Percentiles rank a stretch among this genome's conserved stretches.
Evolutionary conservation across 495 filamentous ascomycete genomes (phyloP).

Genomic region (Xylaria grammica): DNA sequence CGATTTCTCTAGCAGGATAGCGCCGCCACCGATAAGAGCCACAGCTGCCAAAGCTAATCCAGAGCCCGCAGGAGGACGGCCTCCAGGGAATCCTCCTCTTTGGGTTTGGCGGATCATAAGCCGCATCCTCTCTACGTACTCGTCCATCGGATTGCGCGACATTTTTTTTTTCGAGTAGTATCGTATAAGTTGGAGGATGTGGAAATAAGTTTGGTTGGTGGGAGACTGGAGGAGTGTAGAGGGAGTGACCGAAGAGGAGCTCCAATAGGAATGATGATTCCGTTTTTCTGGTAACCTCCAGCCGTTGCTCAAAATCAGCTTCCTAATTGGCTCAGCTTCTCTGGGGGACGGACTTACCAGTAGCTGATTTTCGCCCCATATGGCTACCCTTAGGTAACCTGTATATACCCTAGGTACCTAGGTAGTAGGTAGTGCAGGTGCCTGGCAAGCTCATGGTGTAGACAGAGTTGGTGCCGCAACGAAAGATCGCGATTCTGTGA

Average conservation of each 20-base stretch:
- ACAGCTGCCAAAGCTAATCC: constrained; percentile 41
- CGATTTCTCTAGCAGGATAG: constrained; percentile 73
- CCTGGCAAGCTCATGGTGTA: too few species aligned
- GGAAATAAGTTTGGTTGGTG: constrained; percentile 12
- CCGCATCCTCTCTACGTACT: constrained; percentile 44
- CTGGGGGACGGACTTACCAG: too few species aligned
- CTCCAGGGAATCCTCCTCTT: constrained; percentile 44
- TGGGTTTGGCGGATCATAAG: constrained; percentile 33
- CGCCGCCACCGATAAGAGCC: constrained; percentile 67
- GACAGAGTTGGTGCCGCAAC: too few species aligned
- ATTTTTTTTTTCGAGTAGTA: constrained; percentile 39
- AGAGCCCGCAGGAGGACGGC: constrained; percentile 38
- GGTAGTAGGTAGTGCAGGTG: too few species aligned
- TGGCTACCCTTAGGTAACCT: too few species aligned
- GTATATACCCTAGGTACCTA: too few species aligned
- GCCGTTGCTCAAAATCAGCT: neutral
- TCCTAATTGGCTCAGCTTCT: constrained; percentile 19
- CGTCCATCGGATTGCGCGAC: constrained; percentile 55
- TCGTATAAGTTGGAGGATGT: neutral
- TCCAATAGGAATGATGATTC: constrained; percentile 29
- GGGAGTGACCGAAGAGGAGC: constrained; percentile 15
- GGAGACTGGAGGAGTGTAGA: neutral
- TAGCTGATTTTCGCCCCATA: too few species aligned
- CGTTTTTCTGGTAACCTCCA: constrained; percentile 26
- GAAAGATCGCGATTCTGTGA: too few species aligned